These are phyloP conservation scores for Ganoderma resinaceum DNA, from an alignment of 1,284 basidiomycete species.

Conservation along the genomic window DNA sequence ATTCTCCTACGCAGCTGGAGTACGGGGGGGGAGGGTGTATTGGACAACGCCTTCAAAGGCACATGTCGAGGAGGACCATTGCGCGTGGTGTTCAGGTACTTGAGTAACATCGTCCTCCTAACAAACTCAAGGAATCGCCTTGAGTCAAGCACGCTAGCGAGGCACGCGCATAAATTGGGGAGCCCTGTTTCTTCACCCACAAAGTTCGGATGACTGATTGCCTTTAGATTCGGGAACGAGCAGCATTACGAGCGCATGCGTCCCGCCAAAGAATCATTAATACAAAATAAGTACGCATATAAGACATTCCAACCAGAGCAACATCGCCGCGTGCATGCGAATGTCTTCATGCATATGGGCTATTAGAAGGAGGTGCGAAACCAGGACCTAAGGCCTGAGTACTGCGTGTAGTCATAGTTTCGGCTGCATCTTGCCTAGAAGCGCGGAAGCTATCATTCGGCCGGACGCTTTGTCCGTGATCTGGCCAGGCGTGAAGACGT, in stretches of 20 bases:
- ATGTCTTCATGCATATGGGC: background rate
- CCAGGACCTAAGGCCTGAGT: background rate
- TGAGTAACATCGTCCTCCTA: background rate
- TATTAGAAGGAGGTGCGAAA: background rate
- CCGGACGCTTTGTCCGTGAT: slow-evolving; percentile 63
- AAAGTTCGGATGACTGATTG: background rate
- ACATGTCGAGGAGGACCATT: background rate
- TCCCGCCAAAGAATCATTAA: background rate
- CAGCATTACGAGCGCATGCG: background rate
- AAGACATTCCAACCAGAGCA: no score
- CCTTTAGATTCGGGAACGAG: background rate
- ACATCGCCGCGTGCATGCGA: background rate
- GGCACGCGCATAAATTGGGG: background rate
- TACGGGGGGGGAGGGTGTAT: background rate
- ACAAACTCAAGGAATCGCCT: background rate
- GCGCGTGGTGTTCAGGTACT: background rate
- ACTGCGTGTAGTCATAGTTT: slow-evolving; percentile 49
- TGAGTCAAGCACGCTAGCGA: background rate
- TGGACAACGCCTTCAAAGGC: background rate
- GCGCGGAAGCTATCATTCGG: slow-evolving; percentile 66
- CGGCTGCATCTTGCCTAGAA: slow-evolving; percentile 79
- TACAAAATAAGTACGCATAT: background rate
- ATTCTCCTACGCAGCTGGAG: background rate
- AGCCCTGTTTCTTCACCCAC: background rate
- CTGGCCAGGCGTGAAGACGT: slow-evolving; percentile 40